Evolutionary conservation across 352 stramenopile species (phyloP), one percentile per base, ranked within the genome.

Genomic region (Pythium aphanidermatum): DNA sequence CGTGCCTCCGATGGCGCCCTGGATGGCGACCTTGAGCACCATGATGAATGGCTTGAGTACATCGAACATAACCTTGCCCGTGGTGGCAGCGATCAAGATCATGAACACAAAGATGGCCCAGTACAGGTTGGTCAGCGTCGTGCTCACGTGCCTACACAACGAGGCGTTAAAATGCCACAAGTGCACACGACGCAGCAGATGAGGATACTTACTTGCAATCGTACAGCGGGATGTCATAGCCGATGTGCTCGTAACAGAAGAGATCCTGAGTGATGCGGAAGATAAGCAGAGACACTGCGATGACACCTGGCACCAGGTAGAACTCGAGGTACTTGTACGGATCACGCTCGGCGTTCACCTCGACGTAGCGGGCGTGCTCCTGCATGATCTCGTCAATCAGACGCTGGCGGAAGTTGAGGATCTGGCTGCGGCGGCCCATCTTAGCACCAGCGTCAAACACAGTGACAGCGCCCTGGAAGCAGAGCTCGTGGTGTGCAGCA

Each of bases 331-430:
- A 92, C 52, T 88, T 87, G 65, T 98, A 95, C 45, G 96, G 95
- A 68, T 99, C 97, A 12, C 95, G 86, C 52, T 94, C 83, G 24
- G 88, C 80, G 65, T 99, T 99, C 13, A 98, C 78, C 46, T 96
- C 91, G 17, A 83, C 46, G 71, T 97, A 98, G 11, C 94, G 78
- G 27, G 86, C 73, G 49, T 83, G 89, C 44, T 96, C 80, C 42
- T 86, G 83, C 39, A 86, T 69, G 39, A 99, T 96, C 57, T 97
- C 77, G 8, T 84, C 63, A 11, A 87, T 50, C 0, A 98, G 69
- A 13, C 83, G 67, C 11, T 83, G 60, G 17, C 88, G 82, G 48
- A 90, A 92, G 31, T 86, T 78, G 34, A 95, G 39, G 58, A 99
- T 97, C 39, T 92, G 71, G 36, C 77, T 91, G 54, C 85, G 74